Evolutionary conservation across 164 flowering plant genomes (phyloP), one percentile per base, ranked within the genome.

Genomic region (Houttuynia cordata): DNA sequence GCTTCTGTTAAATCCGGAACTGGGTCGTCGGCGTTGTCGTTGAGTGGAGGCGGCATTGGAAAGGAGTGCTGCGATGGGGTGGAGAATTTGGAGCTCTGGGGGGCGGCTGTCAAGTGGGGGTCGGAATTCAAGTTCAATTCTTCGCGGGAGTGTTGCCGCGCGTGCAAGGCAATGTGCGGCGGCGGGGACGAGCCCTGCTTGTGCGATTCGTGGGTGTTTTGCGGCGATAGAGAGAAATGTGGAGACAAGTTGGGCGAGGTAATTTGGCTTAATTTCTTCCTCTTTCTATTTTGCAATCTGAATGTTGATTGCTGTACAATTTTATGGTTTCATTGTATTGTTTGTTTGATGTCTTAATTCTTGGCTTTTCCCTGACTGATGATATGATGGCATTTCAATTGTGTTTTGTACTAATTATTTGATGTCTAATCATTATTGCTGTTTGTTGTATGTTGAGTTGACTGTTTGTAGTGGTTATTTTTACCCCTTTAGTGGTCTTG

Each of bases 121-220:
- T 68, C 92, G 4, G 87, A 93, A 1, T 81, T 82, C 63, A 88
- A 76, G 88, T 70, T 86, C 62, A 80, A 86, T 78, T 63, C 80
- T 51, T 79, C 95, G 0, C 62, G 67, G 61, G 77, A 83, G 59
- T 93, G 97, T 70, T 93, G 97, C 63, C 45, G 62, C 51, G 94
- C 95, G 24, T 93, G 97, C 74, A 93, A 91, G 68, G 77, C 62
- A 0, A 88, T 93, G 97, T 90, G 99, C 56, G 77, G 94, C n/a
- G n/a, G 94, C 10, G 72, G 65, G 30, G 86, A 76, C 57, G 96
- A 96, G 39, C 87, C 86, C 22, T 90, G 96, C 70, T 75, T 86
- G 72, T 93, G 99, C 57, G 88, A 93, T 80, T 61, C 87, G 0
- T 90, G 97, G 99, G 99, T 93, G 23, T 91, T 85, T 70, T 91